Base-by-base conservation (phyloP, 805 yeast species). In the Ogataea trehalophila region DNA sequence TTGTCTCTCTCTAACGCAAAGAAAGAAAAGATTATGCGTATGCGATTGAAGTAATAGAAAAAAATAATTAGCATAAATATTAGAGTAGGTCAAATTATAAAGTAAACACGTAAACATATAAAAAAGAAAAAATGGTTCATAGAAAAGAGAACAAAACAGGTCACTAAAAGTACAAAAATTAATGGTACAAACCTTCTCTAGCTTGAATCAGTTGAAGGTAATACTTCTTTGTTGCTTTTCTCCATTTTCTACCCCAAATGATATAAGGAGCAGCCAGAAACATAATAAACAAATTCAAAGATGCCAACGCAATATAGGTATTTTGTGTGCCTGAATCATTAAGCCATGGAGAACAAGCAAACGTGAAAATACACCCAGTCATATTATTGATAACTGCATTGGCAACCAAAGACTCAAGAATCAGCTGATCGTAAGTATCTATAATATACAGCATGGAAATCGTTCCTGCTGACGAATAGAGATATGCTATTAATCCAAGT, bases 381-480 rank as follows among this genome's bases (percentile, higher is more conserved):
- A 77, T 63, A 60, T 83, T 83, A 65, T 81, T 81, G 54, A 83
- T 80, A 41, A 83, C 75, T 6, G 79, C 63, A 16, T 82, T 85
- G 34, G 83, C 83, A 14, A 80, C 85, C 79, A 83, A 75, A 45
- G 82, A 78, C 62, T 82, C 87, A 50, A 82, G 67, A 36, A 81
- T 81, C 68, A 82, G 70, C 38, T 80, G 85, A 1, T 85, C 85
- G 54, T 82, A 83, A 5, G 81, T 71, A 56, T 81, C 87, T 80
- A 83, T 80, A 45, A 80, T 70, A 53, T 82, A 82, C 2, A 81
- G 69, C 79, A 83, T 73, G 36, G 86, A 78, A 34, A 82, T 75
- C 55, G 83, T 88, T 50, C 86, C 84, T 11, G 83, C 76, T 35
- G 85, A 79, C 53, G 87, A 85, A 68, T 79, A 83, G 13, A 85